A percentile compares a stretch with the other conserved stretches of the same genome.
Evolutionary conservation across 2,329 filamentous ascomycete species (phyloP).

Genomic region (Amylocarpus encephaloides): DNA sequence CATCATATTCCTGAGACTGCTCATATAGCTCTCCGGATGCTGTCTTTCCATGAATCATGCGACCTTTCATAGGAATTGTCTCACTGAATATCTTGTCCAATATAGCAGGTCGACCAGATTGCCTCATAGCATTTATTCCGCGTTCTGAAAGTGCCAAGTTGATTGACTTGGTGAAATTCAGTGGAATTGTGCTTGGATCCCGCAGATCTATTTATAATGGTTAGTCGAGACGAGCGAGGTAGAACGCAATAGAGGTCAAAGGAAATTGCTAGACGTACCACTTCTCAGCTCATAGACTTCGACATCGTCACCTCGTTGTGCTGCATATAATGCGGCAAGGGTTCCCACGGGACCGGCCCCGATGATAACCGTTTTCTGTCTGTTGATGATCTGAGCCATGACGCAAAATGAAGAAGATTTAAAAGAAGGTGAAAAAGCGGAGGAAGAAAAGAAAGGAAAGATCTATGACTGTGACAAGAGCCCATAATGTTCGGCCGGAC

Average conservation of each 20-base stretch:
- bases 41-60: slow-evolving; percentile 83
- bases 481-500: background rate
- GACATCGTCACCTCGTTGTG: slow-evolving; percentile 78
- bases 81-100: slow-evolving; percentile 67
- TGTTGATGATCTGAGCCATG: slow-evolving; percentile 13
- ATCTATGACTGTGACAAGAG: background rate
- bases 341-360: slow-evolving; percentile 92
- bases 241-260: background rate
- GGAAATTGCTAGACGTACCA: slow-evolving; percentile 50
- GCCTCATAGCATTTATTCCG: slow-evolving; percentile 79
- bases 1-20: slow-evolving; percentile 82
- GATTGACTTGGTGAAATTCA: slow-evolving; percentile 98
- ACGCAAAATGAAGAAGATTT: background rate
- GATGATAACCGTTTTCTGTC: slow-evolving; percentile 61
- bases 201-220: slow-evolving; percentile 62
- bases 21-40: slow-evolving; percentile 63
- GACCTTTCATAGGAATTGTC: slow-evolving; percentile 88
- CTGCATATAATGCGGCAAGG: slow-evolving; percentile 86
- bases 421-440: background rate
- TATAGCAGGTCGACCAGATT: slow-evolving; percentile 60
- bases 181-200: slow-evolving; percentile 70
- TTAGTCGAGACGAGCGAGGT: background rate
- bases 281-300: slow-evolving; percentile 90
- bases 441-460: background rate
- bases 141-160: slow-evolving; percentile 92